Conservation (phyloP, 108 stramenopile genomes). For the Fragilaria crotonensis region DNA sequence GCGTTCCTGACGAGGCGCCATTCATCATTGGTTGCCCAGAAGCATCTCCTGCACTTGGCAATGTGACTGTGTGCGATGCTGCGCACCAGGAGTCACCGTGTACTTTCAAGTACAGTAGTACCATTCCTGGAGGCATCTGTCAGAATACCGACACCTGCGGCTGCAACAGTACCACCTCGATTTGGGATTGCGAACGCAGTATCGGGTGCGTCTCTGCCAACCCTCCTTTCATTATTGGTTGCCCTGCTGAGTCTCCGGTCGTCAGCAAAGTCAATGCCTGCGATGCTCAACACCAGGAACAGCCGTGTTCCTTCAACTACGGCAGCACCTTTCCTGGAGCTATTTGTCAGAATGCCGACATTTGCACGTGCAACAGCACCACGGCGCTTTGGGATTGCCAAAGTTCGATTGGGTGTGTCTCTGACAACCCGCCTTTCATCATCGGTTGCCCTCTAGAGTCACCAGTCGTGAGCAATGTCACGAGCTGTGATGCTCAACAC, state of each 20-base stretch:
- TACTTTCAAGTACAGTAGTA: background rate
- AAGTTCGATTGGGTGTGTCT: background rate
- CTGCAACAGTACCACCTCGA: constrained; percentile 2
- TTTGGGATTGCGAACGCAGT: background rate
- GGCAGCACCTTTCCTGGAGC: background rate
- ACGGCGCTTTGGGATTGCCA: constrained; percentile 1
- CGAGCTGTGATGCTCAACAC: too few relatives aligned
- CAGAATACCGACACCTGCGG: background rate
- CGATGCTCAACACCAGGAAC: background rate
- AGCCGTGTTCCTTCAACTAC: background rate
- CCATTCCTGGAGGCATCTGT: background rate
- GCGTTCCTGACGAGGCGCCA: background rate
- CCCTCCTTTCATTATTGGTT: constrained; percentile 1
- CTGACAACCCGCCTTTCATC: background rate
- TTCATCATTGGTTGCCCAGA: constrained; percentile 4
- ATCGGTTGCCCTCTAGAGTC: too few relatives aligned
- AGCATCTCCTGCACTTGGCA: background rate
- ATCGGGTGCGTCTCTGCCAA: constrained; percentile 1
- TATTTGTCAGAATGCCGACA: background rate
- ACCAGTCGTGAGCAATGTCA: too few relatives aligned
- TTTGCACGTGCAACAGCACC: background rate
- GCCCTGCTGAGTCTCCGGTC: background rate
- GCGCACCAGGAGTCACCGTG: background rate
- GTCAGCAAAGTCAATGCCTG: background rate
- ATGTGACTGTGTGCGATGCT: background rate